phyloP scores from a whole-genome alignment of 108 stramenopile genomes.

The Pseudonitzschia multiseries region DNA sequence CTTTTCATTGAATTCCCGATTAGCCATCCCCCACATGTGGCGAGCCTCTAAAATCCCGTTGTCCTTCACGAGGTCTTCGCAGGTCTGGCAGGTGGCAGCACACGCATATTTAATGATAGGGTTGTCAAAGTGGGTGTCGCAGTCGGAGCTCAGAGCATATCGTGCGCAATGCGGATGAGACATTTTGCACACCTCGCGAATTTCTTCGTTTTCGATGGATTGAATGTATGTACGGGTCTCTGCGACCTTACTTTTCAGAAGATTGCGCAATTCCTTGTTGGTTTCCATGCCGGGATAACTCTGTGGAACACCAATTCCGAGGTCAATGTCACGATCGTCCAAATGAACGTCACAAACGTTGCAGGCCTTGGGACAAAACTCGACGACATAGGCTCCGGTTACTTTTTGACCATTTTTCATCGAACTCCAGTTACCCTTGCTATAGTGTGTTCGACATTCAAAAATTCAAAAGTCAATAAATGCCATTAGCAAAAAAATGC shows the following conservation, averaged over 20 bases:
- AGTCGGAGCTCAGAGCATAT: conserved; percentile 14
- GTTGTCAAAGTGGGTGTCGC: conserved; percentile 17
- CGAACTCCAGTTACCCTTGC: conserved; percentile 25
- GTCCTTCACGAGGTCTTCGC: conserved; percentile 15
- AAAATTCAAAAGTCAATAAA: not conserved
- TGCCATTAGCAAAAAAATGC: not conserved
- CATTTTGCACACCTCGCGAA: conserved; percentile 20
- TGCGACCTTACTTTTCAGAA: conserved; percentile 11
- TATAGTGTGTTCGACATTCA: not conserved
- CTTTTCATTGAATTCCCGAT: conserved; percentile 13
- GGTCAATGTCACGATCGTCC: conserved; percentile 13
- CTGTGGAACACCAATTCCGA: conserved; percentile 29
- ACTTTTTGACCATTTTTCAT: conserved; percentile 14
- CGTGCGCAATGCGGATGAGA: conserved; percentile 27
- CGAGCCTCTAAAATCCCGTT: conserved; percentile 11
- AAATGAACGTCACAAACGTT: conserved; percentile 31
- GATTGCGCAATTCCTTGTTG: conserved; percentile 11
- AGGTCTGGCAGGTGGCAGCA: conserved; percentile 30
- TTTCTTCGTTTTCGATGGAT: conserved; percentile 15
- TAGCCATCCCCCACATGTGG: conserved; percentile 1
- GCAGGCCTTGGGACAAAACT: conserved; percentile 28
- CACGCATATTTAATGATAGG: conserved; percentile 27
- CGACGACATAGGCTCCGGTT: conserved; percentile 22
- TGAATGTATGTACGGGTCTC: conserved; percentile 16
- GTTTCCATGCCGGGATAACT: conserved; percentile 17